Conservation (phyloP, 2,329 filamentous ascomycete genomes). For the Verruconis gallopava region DNA sequence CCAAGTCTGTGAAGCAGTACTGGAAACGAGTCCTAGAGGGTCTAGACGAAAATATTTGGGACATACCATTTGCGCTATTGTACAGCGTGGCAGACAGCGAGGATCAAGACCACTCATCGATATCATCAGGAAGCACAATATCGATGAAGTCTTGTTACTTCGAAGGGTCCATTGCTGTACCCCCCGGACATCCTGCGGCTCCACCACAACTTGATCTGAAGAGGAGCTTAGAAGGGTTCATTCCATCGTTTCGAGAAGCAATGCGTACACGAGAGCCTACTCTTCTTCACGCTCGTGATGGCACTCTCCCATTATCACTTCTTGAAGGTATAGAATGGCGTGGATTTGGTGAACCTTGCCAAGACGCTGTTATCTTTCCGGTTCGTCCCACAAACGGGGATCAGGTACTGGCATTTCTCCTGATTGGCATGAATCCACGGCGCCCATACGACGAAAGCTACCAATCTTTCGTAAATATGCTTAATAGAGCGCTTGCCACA, state of each 20-base stretch:
- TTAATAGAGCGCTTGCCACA: conserved; percentile 10
- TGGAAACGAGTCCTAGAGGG: conserved; percentile 26
- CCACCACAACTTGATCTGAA: conserved; percentile 9
- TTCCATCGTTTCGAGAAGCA: conserved; percentile 22
- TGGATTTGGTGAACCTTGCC: conserved; percentile 21
- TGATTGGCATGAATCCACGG: conserved; percentile 11
- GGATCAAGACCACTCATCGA: conserved; percentile 6
- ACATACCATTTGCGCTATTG: conserved; percentile 9
- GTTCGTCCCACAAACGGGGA: conserved; percentile 10
- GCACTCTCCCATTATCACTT: conserved; percentile 8
- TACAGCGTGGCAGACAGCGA: conserved; percentile 8
- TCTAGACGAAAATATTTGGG: conserved; percentile 6
- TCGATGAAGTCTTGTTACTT: conserved; percentile 8
- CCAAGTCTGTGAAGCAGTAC: conserved; percentile 25
- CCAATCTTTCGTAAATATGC: conserved; percentile 8
- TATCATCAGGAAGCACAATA: conserved; percentile 7
- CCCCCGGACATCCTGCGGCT: conserved; percentile 7
- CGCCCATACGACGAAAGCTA: conserved; percentile 9
- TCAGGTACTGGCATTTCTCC: conserved; percentile 9
- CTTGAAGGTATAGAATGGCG: conserved; percentile 20
- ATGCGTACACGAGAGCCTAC: conserved; percentile 18
- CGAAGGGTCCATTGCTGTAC: conserved; percentile 7
- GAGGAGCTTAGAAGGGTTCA: conserved; percentile 19
- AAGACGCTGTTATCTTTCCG: conserved; percentile 17
- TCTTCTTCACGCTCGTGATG: conserved; percentile 5